These are phyloP conservation scores for Fusarium sp. DNA, from an alignment of 2,329 filamentous ascomycete species.

Conservation along the genomic window DNA sequence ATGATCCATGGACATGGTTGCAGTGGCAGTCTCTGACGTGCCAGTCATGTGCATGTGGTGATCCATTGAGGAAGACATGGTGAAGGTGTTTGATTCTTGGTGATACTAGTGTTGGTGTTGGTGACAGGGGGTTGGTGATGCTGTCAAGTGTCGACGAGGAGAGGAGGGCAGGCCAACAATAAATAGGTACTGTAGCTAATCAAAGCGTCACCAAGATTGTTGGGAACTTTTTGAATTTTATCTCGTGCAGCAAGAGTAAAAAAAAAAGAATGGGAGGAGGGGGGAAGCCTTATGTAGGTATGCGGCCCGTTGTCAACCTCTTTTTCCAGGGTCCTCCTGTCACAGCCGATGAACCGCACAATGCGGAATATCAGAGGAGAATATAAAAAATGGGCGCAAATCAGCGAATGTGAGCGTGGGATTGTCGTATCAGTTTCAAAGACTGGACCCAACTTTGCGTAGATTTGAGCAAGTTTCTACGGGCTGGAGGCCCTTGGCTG, in stretches of 20 bases:
- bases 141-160: background rate
- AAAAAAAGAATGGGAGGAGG: background rate
- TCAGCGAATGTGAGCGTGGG: constrained; percentile 1
- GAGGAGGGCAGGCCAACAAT: background rate
- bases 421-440: constrained; percentile 22
- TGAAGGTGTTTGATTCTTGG: background rate
- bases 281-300: background rate
- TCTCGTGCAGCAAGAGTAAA: background rate
- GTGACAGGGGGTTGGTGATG: background rate
- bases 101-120: background rate
- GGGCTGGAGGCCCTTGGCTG: constrained; percentile 23
- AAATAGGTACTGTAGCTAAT: background rate
- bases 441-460: constrained; percentile 21
- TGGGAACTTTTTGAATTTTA: constrained; percentile 11
- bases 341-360: background rate
- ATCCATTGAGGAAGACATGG: constrained; percentile 13
- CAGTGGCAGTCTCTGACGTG: constrained; percentile 13
- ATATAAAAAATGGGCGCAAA: background rate
- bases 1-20: constrained; percentile 27
- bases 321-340: background rate
- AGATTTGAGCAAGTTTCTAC: constrained; percentile 45
- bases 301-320: background rate
- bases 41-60: constrained; percentile 30
- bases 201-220: background rate
- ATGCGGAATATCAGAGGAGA: background rate